Evolutionary conservation across 2,329 filamentous ascomycete genomes (phyloP).

Genomic region (Biscogniauxia mediterranea): DNA sequence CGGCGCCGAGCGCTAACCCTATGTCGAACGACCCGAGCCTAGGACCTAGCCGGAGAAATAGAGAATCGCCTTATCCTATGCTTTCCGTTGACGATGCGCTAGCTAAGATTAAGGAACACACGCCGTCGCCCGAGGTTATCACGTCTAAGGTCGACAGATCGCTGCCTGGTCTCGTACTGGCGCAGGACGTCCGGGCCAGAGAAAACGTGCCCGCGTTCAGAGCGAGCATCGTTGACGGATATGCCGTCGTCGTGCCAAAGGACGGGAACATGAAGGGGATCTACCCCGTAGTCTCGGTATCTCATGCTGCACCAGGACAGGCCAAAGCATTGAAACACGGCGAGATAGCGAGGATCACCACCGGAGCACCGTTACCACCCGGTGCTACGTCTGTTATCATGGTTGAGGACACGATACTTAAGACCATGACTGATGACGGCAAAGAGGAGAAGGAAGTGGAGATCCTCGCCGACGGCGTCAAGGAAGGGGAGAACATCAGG

Average conservation of each 20-base stretch:
- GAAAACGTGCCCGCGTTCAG: conserved; percentile 91
- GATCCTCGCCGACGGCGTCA: conserved; percentile 75
- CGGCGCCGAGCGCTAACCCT: conserved; percentile 55
- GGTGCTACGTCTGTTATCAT: conserved; percentile 91
- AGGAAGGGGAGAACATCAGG: conserved; percentile 80
- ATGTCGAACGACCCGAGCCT: conserved; percentile 61
- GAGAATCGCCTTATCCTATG: conserved; percentile 91
- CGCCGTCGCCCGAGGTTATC: conserved; percentile 59
- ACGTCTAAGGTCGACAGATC: conserved; percentile 59
- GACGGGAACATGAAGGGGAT: conserved; percentile 68
- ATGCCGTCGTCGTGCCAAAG: conserved; percentile 71
- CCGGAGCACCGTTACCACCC: conserved; percentile 83
- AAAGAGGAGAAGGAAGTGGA: conserved; percentile 85
- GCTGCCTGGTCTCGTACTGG: conserved; percentile 76
- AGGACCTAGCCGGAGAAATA: conserved; percentile 68
- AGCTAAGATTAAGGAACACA: conserved; percentile 67
- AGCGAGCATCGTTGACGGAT: conserved; percentile 96
- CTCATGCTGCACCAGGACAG: conserved; percentile 76
- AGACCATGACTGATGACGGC: conserved; percentile 72
- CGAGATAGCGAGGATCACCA: conserved; percentile 86
- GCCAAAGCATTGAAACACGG: conserved; percentile 65
- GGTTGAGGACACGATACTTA: conserved; percentile 89
- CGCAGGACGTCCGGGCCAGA: conserved; percentile 73
- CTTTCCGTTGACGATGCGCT: conserved; percentile 81
- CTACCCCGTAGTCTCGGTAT: conserved; percentile 84